Evolutionary conservation across 78 protist genomes (phyloP), one percentile per base, ranked within the genome.

Genomic region (Speleostelium caveatum): DNA sequence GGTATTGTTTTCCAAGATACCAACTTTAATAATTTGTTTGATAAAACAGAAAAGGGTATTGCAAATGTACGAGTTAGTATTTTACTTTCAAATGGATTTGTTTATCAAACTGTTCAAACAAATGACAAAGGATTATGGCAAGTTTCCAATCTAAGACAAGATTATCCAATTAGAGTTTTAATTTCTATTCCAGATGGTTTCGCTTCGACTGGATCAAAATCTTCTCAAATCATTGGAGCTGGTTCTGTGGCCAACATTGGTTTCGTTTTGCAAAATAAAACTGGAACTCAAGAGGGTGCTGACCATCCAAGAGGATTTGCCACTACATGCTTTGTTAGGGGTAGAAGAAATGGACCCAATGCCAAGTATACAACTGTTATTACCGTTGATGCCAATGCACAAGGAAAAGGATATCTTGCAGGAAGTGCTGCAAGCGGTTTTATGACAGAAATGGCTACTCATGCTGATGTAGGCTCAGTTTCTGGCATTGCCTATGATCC

Each of bases 401-500:
- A n/a, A 45, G 87, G 87, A 35, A 63, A 66, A 36, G 75, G 45
- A 8, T 78, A 66, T 30, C n/a, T n/a, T n/a, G n/a, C n/a, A n/a
- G 69, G 56, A n/a, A 3, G 14, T n/a, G 19, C 16, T 16, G 87
- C 53, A 1, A n/a, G 0, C 1, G 24, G 16, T 0, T 78, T 22
- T 28, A 53, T 67, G 22, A 65, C 26, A 17, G 38, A 51, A 58
- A 19, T 78, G 39, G 87, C 87, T 4, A 66, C 75, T 36, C 87
- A 78, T 51, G 45, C 22, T 32, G 66, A 78, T 45, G 66, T 68
- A 12, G 87, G 87, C 53, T 24, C 76, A 19, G 87, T 78, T 59
- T 41, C 51, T 63, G 87, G 87, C 66, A 21, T 78, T 66, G 75
- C 74, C 19, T 78, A 35, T 21, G 60, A 78, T 53, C 76, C 87